phyloP scores from a whole-genome alignment of 2,329 filamentous ascomycete species.

The Lasiodiplodia gonubiensis region DNA sequence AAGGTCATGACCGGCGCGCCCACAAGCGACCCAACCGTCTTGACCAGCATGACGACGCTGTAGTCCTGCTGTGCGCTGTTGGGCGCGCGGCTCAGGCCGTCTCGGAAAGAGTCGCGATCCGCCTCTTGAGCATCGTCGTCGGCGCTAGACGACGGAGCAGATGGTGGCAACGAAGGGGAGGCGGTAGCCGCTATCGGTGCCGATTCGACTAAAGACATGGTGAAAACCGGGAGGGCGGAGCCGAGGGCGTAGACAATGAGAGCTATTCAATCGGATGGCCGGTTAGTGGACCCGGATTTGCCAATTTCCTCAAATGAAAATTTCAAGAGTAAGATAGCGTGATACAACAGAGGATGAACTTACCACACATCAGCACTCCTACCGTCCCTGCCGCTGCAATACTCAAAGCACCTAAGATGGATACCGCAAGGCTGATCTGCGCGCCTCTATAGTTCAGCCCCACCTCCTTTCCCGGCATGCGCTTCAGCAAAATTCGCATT shows the following conservation, averaged over 20 bases:
- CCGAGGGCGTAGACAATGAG: constrained; percentile 46
- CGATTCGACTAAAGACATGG: constrained; percentile 46
- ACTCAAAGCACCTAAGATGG: constrained; percentile 42
- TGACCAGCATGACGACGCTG: constrained; percentile 46
- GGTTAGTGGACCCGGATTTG: not conserved
- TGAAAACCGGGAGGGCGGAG: constrained; percentile 47
- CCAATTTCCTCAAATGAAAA: not conserved
- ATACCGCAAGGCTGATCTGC: constrained; percentile 40
- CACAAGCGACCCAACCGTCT: constrained; percentile 43
- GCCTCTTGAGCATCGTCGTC: not conserved
- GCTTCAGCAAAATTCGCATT: constrained; percentile 38
- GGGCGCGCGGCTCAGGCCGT: constrained; percentile 31
- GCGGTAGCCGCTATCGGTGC: constrained; percentile 33
- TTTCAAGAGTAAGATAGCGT: not conserved
- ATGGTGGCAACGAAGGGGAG: not conserved
- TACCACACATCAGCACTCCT: constrained; percentile 42
- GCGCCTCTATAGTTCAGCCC: constrained; percentile 41
- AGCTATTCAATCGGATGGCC: constrained; percentile 31
- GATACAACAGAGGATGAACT: constrained; percentile 5
- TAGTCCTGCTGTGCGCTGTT: constrained; percentile 38
- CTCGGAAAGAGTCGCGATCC: not conserved
- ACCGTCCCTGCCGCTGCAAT: constrained; percentile 41
- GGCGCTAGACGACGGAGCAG: not conserved
- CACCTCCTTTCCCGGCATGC: constrained; percentile 5
- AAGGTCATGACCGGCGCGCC: constrained; percentile 46